A percentile compares a stretch with the other conserved stretches of the same genome.
Evolutionary conservation across 106 monocot genomes (phyloP).

Genomic region (Platanthera zijinensis): DNA sequence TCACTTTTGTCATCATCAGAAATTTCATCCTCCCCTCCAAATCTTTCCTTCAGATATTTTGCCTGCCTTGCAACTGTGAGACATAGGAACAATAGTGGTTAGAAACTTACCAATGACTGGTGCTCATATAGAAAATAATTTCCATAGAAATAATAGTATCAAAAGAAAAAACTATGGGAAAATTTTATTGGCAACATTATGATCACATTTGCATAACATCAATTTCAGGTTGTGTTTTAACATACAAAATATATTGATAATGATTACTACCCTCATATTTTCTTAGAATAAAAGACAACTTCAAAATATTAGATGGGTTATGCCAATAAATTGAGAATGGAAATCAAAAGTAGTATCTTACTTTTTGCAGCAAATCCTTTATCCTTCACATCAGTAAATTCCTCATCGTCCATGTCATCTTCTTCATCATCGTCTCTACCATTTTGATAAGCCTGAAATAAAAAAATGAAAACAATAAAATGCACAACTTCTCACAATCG

Average conservation of each 20-base stretch:
- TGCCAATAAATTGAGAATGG: not conserved
- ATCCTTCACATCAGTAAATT: constrained; percentile 10
- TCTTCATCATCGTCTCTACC: constrained; percentile 14
- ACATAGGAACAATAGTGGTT: not conserved
- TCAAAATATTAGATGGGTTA: not conserved
- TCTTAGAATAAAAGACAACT: too few relatives aligned
- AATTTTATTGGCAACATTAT: not conserved
- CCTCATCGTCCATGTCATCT: not conserved
- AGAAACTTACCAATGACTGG: not conserved
- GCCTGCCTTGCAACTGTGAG: constrained; percentile 52
- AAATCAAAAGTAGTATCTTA: constrained; percentile 13
- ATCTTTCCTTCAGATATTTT: constrained; percentile 56
- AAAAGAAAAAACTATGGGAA: not conserved
- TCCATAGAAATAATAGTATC: not conserved
- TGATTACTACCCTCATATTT: too few relatives aligned
- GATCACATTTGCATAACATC: not conserved
- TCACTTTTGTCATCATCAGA: constrained; percentile 39
- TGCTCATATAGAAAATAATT: not conserved
- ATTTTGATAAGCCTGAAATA: constrained; percentile 16
- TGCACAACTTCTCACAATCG: too few relatives aligned
- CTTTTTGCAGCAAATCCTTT: constrained; percentile 52
- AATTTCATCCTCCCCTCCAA: constrained; percentile 59
- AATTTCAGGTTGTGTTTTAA: not conserved
- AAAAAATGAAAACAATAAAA: not conserved
- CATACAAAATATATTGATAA: not conserved